Conservation (phyloP, 495 filamentous ascomycete species). For the Neurospora sp. region DNA sequence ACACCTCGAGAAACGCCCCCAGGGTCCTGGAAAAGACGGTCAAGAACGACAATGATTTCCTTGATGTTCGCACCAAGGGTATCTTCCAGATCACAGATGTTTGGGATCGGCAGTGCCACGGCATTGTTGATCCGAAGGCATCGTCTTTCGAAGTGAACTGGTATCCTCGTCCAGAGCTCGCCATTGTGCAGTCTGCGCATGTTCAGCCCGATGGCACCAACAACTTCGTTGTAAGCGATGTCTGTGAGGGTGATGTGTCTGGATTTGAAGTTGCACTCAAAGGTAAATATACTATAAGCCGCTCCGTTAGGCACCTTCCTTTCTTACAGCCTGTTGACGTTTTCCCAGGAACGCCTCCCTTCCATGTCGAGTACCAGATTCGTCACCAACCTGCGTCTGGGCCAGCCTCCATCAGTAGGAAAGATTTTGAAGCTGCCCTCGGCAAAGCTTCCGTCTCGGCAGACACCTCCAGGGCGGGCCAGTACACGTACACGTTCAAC, state of each 20-base stretch:
- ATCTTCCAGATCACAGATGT: constrained; percentile 70
- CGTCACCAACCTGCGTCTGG: constrained; percentile 54
- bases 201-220: constrained; percentile 31
- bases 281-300: constrained; percentile 38
- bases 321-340: constrained; percentile 1
- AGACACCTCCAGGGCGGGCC: constrained; percentile 72
- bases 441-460: constrained; percentile 64
- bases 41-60: constrained; percentile 56
- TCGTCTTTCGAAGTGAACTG: constrained; percentile 71
- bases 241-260: constrained; percentile 93
- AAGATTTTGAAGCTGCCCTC: constrained; percentile 60
- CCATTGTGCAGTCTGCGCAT: constrained; percentile 50
- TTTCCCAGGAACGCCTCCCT: constrained; percentile 60
- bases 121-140: constrained; percentile 60
- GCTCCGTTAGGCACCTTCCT: not conserved
- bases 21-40: constrained; percentile 22
- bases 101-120: constrained; percentile 67
- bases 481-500: constrained; percentile 77
- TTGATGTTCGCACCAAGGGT: constrained; percentile 56
- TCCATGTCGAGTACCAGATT: constrained; percentile 70
- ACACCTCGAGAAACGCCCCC: constrained; percentile 17
- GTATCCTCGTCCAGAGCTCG: constrained; percentile 69
- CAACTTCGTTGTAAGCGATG: constrained; percentile 58
- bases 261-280: constrained; percentile 67
- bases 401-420: constrained; percentile 47